Conservation (phyloP, 495 filamentous ascomycete species). For the Talaromyces borbonicus region DNA sequence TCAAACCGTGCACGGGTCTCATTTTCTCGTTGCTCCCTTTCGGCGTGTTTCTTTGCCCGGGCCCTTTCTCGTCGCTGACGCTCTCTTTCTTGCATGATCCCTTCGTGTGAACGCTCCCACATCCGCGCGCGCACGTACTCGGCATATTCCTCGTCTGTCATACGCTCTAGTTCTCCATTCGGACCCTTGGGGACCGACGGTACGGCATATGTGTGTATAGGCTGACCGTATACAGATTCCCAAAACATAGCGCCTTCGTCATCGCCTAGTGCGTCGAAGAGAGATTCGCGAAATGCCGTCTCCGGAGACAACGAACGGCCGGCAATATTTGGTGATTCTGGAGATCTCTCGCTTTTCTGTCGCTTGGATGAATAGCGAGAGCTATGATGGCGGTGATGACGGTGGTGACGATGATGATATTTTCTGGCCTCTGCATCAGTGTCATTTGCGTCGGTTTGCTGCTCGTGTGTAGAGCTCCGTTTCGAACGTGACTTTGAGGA, state of each 20-base stretch:
- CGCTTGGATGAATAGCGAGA: slow-evolving; percentile 19
- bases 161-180: slow-evolving; percentile 62
- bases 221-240: slow-evolving; percentile 91
- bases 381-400: slow-evolving; percentile 25
- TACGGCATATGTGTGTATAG: slow-evolving; percentile 58
- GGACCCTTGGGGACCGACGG: slow-evolving; percentile 26
- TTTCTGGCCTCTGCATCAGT: slow-evolving; percentile 2
- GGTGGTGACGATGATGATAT: slow-evolving; percentile 9
- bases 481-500: slow-evolving; percentile 20
- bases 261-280: slow-evolving; percentile 97
- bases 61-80: slow-evolving; percentile 44
- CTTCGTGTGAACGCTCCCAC: slow-evolving; percentile 79
- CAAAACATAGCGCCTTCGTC: slow-evolving; percentile 94
- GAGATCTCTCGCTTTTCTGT: slow-evolving; percentile 5
- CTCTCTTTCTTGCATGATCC: slow-evolving; percentile 55
- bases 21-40: slow-evolving; percentile 28
- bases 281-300: slow-evolving; percentile 81
- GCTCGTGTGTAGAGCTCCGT: neutral
- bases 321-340: slow-evolving; percentile 1
- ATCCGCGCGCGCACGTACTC: slow-evolving; percentile 73
- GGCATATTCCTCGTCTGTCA: slow-evolving; percentile 88
- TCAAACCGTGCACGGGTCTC: slow-evolving; percentile 33
- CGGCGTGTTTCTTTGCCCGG: slow-evolving; percentile 35
- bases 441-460: slow-evolving; percentile 11
- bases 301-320: slow-evolving; percentile 39